These are phyloP conservation scores for Phytophthora podocarpi DNA, from an alignment of 352 stramenopile genomes.

Conservation along the genomic window DNA sequence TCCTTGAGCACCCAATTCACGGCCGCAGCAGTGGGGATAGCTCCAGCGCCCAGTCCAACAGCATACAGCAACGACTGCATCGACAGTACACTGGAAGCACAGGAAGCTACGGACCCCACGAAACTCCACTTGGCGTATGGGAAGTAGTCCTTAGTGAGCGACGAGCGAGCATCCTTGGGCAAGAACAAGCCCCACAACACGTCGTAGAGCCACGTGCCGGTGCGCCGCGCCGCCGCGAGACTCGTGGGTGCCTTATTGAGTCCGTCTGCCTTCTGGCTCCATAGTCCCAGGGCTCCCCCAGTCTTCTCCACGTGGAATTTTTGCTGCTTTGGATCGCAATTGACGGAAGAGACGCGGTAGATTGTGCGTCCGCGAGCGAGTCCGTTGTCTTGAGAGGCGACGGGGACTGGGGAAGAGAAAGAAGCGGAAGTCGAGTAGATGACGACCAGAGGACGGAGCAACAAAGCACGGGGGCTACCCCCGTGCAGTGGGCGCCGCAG, in stretches of 20 bases:
- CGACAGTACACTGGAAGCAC: slow-evolving; percentile 89
- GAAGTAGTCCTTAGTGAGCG: slow-evolving; percentile 87
- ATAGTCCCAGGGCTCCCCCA: slow-evolving; percentile 8
- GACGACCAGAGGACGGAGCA: background rate
- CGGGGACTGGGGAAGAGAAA: background rate
- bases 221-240: slow-evolving; percentile 26
- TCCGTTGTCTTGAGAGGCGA: slow-evolving; percentile 37
- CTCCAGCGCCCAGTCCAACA: slow-evolving; percentile 91
- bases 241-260: background rate
- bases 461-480: background rate
- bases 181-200: slow-evolving; percentile 88
- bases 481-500: background rate
- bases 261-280: slow-evolving; percentile 5
- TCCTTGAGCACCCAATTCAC: slow-evolving; percentile 98
- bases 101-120: slow-evolving; percentile 76
- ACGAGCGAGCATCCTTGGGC: slow-evolving; percentile 85
- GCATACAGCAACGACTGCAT: slow-evolving; percentile 95
- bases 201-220: slow-evolving; percentile 44
- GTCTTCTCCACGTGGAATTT: slow-evolving; percentile 28
- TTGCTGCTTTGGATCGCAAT: background rate
- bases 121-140: slow-evolving; percentile 91
- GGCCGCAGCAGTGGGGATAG: slow-evolving; percentile 88
- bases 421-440: slow-evolving; percentile 10
- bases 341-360: slow-evolving; percentile 20
- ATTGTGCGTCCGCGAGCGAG: slow-evolving; percentile 30